These are phyloP conservation scores for Barnettozyma botsteinii DNA, from an alignment of 805 yeast genomes.

Conservation along the genomic window DNA sequence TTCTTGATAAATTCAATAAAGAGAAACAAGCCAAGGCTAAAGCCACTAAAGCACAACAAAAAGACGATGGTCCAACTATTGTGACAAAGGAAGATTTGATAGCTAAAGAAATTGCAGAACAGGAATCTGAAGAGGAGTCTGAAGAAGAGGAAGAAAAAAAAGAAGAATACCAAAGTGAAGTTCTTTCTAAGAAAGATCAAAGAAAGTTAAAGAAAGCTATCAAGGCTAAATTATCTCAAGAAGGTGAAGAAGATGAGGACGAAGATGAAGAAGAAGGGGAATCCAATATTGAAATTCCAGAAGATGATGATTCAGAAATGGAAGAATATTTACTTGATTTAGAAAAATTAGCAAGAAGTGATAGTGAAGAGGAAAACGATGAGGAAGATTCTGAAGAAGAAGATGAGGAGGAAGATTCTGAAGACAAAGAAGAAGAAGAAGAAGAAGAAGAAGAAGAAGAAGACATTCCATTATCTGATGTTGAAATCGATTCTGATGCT, in stretches of 20 bases:
- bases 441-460: slow-evolving; percentile 66
- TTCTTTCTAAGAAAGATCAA: slow-evolving; percentile 58
- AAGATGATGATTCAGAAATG: slow-evolving; percentile 40
- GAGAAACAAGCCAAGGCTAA: slow-evolving; percentile 14
- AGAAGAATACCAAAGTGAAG: slow-evolving; percentile 38
- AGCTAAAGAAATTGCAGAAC: slow-evolving; percentile 17
- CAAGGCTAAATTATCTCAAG: slow-evolving; percentile 18
- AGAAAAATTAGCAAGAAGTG: slow-evolving; percentile 52
- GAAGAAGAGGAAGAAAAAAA: slow-evolving; percentile 18
- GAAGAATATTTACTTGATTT: slow-evolving; percentile 43
- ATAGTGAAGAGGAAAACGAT: slow-evolving; percentile 32
- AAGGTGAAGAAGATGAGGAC: slow-evolving; percentile 21
- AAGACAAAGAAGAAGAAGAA: slow-evolving; percentile 42
- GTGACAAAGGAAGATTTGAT: slow-evolving; percentile 29
- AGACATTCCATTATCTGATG: slow-evolving; percentile 85
- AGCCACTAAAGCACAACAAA: slow-evolving; percentile 19
- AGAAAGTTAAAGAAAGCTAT: slow-evolving; percentile 49
- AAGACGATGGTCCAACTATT: slow-evolving; percentile 27
- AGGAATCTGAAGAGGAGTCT: slow-evolving; percentile 11
- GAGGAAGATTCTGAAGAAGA: slow-evolving; percentile 36
- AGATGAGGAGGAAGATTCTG: slow-evolving; percentile 39
- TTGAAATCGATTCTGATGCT: slow-evolving; percentile 88
- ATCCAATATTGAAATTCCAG: slow-evolving; percentile 35
- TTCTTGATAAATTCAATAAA: slow-evolving; percentile 18
- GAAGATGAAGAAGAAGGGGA: slow-evolving; percentile 21